A percentile compares a stretch with the other conserved stretches of the same genome.
These are phyloP conservation scores for Paxillus involutus DNA, from an alignment of 768 basidiomycete genomes.

Conservation along the genomic window DNA sequence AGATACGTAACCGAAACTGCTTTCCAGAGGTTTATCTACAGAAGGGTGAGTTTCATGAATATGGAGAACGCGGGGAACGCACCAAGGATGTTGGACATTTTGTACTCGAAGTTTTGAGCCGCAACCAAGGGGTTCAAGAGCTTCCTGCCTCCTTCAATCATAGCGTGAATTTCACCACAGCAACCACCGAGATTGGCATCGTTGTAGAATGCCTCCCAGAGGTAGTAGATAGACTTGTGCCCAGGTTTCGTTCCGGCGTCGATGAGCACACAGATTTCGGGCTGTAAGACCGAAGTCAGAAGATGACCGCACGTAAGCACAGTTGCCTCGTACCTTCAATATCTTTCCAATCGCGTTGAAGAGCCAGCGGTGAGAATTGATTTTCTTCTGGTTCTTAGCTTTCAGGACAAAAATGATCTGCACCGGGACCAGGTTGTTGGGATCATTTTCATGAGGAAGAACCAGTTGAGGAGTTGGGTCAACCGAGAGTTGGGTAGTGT, in stretches of 20 bases:
- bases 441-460: conserved; percentile 84
- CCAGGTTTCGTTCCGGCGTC: conserved; percentile 98
- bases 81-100: conserved; percentile 97
- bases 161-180: conserved; percentile 95
- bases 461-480: conserved; percentile 89
- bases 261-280: conserved; percentile 88
- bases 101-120: conserved; percentile 97
- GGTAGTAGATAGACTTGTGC: conserved; percentile 92
- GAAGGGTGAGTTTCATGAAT: conserved; percentile 7
- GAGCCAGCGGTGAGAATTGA: conserved; percentile 93
- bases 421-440: conserved; percentile 91
- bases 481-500: conserved; percentile 94
- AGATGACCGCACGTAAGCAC: not conserved
- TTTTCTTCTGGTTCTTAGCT: conserved; percentile 95
- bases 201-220: conserved; percentile 92
- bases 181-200: conserved; percentile 79
- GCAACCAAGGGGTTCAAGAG: conserved; percentile 90
- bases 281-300: conserved; percentile 44
- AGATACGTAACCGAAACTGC: conserved; percentile 93
- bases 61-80: conserved; percentile 11
- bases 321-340: conserved; percentile 53
- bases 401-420: conserved; percentile 91
- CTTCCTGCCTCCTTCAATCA: conserved; percentile 92
- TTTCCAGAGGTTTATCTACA: conserved; percentile 89
- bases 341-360: conserved; percentile 91